phyloP scores from a whole-genome alignment of 495 filamentous ascomycete genomes.

The Neurospora sp. region DNA sequence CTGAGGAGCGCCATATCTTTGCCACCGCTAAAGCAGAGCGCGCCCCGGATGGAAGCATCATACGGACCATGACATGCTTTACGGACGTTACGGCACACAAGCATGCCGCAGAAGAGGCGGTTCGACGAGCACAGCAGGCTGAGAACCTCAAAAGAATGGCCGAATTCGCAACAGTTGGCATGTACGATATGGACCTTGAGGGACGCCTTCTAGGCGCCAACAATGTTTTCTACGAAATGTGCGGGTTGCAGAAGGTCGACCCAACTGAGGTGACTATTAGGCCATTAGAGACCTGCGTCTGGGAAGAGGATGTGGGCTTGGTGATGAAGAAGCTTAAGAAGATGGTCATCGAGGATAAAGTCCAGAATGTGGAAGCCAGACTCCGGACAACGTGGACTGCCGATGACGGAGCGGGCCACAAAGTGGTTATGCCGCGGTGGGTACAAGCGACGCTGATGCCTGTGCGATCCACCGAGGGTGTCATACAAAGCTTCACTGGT shows the following conservation, averaged over 20 bases:
- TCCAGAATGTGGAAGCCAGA: conserved; percentile 25
- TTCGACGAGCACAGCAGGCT: conserved; percentile 33
- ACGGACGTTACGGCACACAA: conserved; percentile 36
- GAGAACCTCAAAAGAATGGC: conserved; percentile 40
- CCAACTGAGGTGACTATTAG: conserved; percentile 16
- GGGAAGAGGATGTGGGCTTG: conserved; percentile 16
- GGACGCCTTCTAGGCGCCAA: conserved; percentile 33
- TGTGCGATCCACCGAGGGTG: conserved; percentile 18
- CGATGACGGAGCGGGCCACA: conserved; percentile 20
- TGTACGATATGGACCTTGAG: conserved; percentile 37
- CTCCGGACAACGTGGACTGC: conserved; percentile 23
- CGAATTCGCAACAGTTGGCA: conserved; percentile 35
- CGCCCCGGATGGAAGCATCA: conserved; percentile 23
- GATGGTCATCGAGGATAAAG: conserved; percentile 18
- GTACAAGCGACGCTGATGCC: conserved; percentile 30
- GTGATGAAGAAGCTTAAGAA: conserved; percentile 16
- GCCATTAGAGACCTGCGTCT: conserved; percentile 29
- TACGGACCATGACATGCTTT: conserved; percentile 34
- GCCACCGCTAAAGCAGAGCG: conserved; percentile 32
- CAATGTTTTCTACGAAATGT: conserved; percentile 37
- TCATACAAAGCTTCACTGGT: conserved; percentile 25
- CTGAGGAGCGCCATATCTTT: conserved; percentile 26
- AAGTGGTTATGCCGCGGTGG: conserved; percentile 20
- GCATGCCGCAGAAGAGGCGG: conserved; percentile 30
- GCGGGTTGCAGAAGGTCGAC: conserved; percentile 25